Conservation (phyloP, 208 protist genomes). For the Wallacemonas sp. region DNA sequence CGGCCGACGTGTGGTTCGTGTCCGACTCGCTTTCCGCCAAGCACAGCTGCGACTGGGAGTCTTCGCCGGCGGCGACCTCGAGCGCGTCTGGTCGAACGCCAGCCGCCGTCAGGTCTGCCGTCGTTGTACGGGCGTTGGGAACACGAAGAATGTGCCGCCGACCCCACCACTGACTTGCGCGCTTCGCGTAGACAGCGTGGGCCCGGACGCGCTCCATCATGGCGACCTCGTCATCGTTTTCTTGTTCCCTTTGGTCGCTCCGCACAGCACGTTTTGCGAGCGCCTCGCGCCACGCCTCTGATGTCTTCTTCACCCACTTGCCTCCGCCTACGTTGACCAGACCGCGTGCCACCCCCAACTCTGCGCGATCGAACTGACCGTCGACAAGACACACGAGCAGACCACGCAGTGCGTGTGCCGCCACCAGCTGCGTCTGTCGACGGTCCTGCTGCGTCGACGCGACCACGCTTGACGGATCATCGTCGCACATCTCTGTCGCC, state of each 20-base stretch:
- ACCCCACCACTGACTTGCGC: slow-evolving; percentile 15
- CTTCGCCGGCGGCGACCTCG: neutral
- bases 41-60: neutral
- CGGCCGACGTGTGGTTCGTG: neutral
- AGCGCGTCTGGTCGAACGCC: too few relatives aligned
- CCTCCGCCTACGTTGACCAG: slow-evolving; percentile 70
- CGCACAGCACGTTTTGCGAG: slow-evolving; percentile 20
- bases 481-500: neutral
- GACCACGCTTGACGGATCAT: too few relatives aligned
- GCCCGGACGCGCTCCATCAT: slow-evolving; percentile 6
- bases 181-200: slow-evolving; percentile 19
- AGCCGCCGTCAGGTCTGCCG: too few relatives aligned
- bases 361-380: slow-evolving; percentile 55
- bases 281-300: slow-evolving; percentile 34
- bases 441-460: too few relatives aligned
- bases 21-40: neutral
- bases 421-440: neutral
- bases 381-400: slow-evolving; percentile 65
- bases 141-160: neutral
- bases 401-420: neutral
- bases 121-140: too few relatives aligned
- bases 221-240: neutral
- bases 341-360: slow-evolving; percentile 61
- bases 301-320: slow-evolving; percentile 42
- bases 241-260: too few relatives aligned